These are phyloP conservation scores for Neonectria sp. DNA, from an alignment of 2,329 filamentous ascomycete species.

Conservation along the genomic window DNA sequence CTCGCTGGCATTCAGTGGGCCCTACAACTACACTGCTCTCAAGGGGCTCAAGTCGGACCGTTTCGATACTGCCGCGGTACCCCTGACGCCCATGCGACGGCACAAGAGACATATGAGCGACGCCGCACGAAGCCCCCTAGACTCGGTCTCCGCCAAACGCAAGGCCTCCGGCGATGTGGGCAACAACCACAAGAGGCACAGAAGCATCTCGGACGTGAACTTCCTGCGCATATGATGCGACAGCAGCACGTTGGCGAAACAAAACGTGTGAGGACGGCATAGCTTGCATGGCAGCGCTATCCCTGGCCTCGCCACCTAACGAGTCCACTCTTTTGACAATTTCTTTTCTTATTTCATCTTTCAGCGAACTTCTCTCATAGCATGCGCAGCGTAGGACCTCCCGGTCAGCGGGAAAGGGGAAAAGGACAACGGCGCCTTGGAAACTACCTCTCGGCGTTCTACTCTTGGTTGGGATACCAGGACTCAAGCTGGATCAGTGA, in stretches of 20 bases:
- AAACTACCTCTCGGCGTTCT: constrained; percentile 41
- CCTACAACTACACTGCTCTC: constrained; percentile 72
- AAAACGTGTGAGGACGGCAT: constrained; percentile 65
- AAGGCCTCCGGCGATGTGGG: constrained; percentile 65
- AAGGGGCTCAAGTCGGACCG: constrained; percentile 76
- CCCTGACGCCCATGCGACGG: constrained; percentile 77
- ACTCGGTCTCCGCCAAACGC: constrained; percentile 66
- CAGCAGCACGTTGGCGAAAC: constrained; percentile 25
- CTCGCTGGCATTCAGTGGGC: constrained; percentile 73
- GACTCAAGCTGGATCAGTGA: constrained; percentile 41
- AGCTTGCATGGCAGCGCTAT: constrained; percentile 51
- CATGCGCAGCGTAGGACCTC: constrained; percentile 41
- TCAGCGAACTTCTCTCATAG: constrained; percentile 40
- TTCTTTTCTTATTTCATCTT: constrained; percentile 38
- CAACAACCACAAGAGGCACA: constrained; percentile 68
- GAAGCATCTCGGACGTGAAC: constrained; percentile 72
- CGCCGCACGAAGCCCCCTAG: constrained; percentile 65
- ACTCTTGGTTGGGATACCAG: constrained; percentile 37
- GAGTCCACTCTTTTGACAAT: constrained; percentile 35
- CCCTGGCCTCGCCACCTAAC: constrained; percentile 59
- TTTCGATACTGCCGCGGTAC: constrained; percentile 75
- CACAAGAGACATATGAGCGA: constrained; percentile 65
- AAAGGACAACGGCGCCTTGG: constrained; percentile 38
- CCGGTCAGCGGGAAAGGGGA: constrained; percentile 28
- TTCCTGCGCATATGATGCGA: constrained; percentile 59